phyloP scores from a whole-genome alignment of 352 stramenopile genomes.

The Pythium aquatile region DNA sequence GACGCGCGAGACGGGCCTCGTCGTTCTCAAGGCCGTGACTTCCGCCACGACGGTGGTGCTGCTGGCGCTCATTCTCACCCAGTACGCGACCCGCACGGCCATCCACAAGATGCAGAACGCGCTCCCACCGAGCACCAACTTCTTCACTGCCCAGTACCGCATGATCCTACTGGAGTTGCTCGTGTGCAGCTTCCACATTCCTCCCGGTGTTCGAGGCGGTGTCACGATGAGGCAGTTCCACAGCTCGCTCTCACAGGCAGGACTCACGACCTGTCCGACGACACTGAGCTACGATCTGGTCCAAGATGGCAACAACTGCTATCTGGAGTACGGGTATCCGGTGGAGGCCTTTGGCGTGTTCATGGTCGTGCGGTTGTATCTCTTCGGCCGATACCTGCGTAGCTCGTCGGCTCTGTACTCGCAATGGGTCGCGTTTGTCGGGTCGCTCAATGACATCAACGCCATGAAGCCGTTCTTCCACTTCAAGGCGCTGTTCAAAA shows the following conservation, averaged over 20 bases:
- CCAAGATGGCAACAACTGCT: conserved; percentile 38
- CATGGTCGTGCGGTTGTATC: conserved; percentile 62
- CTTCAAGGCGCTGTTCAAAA: conserved; percentile 80
- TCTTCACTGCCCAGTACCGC: conserved; percentile 28
- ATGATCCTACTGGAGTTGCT: conserved; percentile 53
- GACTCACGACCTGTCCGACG: conserved; percentile 24
- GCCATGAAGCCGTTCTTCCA: conserved; percentile 77
- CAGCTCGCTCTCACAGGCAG: conserved; percentile 25
- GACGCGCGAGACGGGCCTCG: conserved; percentile 12
- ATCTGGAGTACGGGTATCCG: conserved; percentile 63
- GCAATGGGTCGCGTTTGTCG: conserved; percentile 72
- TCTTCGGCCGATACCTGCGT: conserved; percentile 65
- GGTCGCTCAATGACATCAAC: conserved; percentile 73
- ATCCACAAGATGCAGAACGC: conserved; percentile 60
- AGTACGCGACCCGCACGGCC: conserved; percentile 42
- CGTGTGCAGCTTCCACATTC: conserved; percentile 66
- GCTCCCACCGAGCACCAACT: conserved; percentile 30
- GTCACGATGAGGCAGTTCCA: conserved; percentile 52
- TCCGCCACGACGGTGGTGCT: conserved; percentile 42
- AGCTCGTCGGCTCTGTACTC: conserved; percentile 72
- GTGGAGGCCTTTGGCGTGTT: conserved; percentile 66
- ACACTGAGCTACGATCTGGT: conserved; percentile 31
- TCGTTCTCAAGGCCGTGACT: conserved; percentile 40
- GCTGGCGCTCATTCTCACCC: conserved; percentile 42
- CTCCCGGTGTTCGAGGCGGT: conserved; percentile 37